A percentile compares a stretch with the other conserved stretches of the same genome.
Evolutionary conservation across 1,284 basidiomycete species (phyloP).

Genomic region (Phlebopus sp.): DNA sequence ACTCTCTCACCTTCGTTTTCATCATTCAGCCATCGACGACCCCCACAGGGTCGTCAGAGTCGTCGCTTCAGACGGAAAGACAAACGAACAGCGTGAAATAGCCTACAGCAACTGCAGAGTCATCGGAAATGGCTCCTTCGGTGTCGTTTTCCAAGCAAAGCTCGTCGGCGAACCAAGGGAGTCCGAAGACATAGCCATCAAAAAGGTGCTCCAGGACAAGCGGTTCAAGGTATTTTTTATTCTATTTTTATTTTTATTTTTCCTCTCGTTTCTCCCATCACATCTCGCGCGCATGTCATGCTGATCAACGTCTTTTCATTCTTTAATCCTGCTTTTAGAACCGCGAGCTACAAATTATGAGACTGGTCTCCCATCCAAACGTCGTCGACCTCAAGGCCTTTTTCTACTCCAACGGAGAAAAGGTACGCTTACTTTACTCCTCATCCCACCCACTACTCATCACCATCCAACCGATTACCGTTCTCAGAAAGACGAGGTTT

Average conservation of each 20-base stretch:
- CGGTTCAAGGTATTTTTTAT: slow-evolving; percentile 85
- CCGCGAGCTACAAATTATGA: slow-evolving; percentile 99
- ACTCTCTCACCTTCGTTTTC: slow-evolving; percentile 19
- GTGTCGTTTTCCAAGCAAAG: slow-evolving; percentile 93
- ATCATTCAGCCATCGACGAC: slow-evolving; percentile 77
- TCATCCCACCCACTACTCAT: slow-evolving; percentile 9
- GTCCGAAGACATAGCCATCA: slow-evolving; percentile 94
- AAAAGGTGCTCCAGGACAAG: slow-evolving; percentile 99
- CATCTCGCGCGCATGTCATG: neutral
- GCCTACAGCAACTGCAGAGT: slow-evolving; percentile 98
- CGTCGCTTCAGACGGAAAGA: slow-evolving; percentile 92
- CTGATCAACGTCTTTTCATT: neutral
- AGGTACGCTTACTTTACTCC: slow-evolving; percentile 57
- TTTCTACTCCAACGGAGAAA: slow-evolving; percentile 99
- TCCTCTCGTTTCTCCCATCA: slow-evolving; percentile 15
- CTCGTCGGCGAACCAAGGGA: slow-evolving; percentile 61
- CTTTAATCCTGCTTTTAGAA: slow-evolving; percentile 59
- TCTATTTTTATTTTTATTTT: slow-evolving; percentile 32
- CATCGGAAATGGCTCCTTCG: slow-evolving; percentile 97
- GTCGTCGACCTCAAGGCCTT: slow-evolving; percentile 97
- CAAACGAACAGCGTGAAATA: slow-evolving; percentile 85
- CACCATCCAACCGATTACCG: slow-evolving; percentile 11
- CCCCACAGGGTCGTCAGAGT: slow-evolving; percentile 95
- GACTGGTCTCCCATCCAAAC: slow-evolving; percentile 95
- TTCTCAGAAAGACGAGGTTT: slow-evolving; percentile 96